Percentiles rank a stretch among this genome's conserved stretches.
These are phyloP conservation scores for Zalaria obscura DNA, from an alignment of 2,329 filamentous ascomycete species.

Conservation along the genomic window DNA sequence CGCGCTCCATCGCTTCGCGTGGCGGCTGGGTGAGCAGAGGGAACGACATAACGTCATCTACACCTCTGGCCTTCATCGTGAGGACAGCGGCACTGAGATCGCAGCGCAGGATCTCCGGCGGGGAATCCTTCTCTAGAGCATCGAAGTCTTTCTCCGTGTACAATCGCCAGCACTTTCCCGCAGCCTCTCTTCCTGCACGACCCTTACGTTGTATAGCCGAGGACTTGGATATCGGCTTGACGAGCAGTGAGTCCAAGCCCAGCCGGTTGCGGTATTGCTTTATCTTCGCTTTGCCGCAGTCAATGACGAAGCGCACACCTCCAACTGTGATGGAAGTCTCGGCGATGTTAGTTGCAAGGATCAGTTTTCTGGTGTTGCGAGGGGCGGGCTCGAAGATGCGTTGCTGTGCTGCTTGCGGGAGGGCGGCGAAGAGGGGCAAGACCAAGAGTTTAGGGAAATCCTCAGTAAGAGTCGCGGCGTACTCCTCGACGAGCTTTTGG, in stretches of 20 bases:
- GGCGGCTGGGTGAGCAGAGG: constrained; percentile 75
- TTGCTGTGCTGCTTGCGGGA: constrained; percentile 77
- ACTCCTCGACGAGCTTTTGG: constrained; percentile 68
- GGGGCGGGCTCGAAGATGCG: constrained; percentile 67
- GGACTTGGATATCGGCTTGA: constrained; percentile 83
- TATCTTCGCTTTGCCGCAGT: constrained; percentile 85
- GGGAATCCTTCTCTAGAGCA: constrained; percentile 55
- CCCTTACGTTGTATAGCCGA: constrained; percentile 85
- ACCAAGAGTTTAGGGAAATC: constrained; percentile 59
- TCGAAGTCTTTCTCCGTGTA: constrained; percentile 72
- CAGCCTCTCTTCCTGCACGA: constrained; percentile 81
- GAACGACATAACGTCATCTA: constrained; percentile 68
- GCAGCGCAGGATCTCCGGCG: constrained; percentile 80
- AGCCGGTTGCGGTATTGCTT: constrained; percentile 79
- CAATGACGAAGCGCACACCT: constrained; percentile 80
- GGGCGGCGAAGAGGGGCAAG: constrained; percentile 76
- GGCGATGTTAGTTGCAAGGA: constrained; percentile 93
- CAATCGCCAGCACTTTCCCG: constrained; percentile 78
- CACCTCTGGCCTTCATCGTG: constrained; percentile 84
- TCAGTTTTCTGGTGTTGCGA: constrained; percentile 70
- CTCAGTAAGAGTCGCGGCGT: constrained; percentile 55
- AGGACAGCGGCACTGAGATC: constrained; percentile 77
- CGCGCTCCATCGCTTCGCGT: constrained; percentile 64
- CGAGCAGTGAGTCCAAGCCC: constrained; percentile 78
- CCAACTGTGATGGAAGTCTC: constrained; percentile 95